Evolutionary conservation across 192 early-diverging fungal species (phyloP), one percentile per base, ranked within the genome.

Genomic region (Linnemannia zychae): DNA sequence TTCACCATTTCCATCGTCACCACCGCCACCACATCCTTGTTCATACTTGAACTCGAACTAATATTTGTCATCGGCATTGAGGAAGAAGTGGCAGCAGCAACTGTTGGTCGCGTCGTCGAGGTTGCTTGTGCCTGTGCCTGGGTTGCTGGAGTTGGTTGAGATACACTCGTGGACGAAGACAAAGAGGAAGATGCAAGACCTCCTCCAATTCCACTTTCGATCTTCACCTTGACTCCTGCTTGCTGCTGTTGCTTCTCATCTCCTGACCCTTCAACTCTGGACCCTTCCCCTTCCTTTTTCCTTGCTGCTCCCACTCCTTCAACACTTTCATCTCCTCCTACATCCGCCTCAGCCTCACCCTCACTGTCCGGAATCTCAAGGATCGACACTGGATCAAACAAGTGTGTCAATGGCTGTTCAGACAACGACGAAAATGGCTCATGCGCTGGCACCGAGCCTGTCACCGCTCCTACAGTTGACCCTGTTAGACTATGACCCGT

Each of bases 1-100:
- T 76, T 85, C 17, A 85, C 83, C 78, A 79, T 85, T 67, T 52
- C 77, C 49, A 85, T 52, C 28, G 83, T 79, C 57, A 85, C 78
- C 31, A 85, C 77, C n/a, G 78, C 83, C 40, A 31, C 57, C 57
- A 85, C 83, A 67, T 76, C 71, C 63, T 81, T n/a, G n/a, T n/a
- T 75, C 40, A 16, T n/a, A 36, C 13, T 38, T 18, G 17, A 38
- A 33, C 17, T 68, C 22, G 36, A 37, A 24, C 3, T 46, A 11
- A 28, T 31, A n/a, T 9, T n/a, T 31, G 57, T n/a, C 57, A 28
- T n/a, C 3, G 24, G 28, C 57, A 63, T 52, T 16, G 50, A 33
- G 1, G 57, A 63, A 60, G 24, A n/a, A 60, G 57, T 2, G 1
- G 48, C 48, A 49, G 57, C 24, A 6, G 57, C 11, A 33, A n/a